Evolutionary conservation across 495 filamentous ascomycete species (phyloP), one percentile per base, ranked within the genome.

Genomic region (Rhizodiscina lignyota): DNA sequence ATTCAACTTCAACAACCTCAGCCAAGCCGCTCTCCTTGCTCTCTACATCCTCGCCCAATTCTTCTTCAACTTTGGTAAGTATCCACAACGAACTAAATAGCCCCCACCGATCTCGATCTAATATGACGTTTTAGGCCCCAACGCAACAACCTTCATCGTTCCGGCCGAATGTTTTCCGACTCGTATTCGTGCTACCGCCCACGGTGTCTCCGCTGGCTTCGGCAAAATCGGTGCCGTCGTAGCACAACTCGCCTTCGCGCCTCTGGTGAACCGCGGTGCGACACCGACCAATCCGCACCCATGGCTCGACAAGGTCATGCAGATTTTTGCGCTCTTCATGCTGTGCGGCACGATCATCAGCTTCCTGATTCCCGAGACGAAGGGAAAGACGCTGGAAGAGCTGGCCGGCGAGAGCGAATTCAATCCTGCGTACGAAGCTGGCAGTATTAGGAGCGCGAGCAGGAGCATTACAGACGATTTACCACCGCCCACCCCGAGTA

Each of bases 161-260:
- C 84, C 85, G 5, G 84, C 82, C 16, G 85, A 94, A 52, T 78
- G 73, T 45, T 94, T 89, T 61, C 85, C 84, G 0, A 92, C 85
- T 3, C 74, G 83, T 28, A 89, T 86, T 50, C 70, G 85, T 2
- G 78, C 75, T 5, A 83, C 81, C 21, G 78, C 78, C 2, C 83
- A 92, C 56, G 85, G 85, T 32, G 66, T 94, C 51, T 83, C 75
- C 4, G 85, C 83, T 10, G 83, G 77, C 0, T 63, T 74, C 2
- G 85, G 85, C 24, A 94, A 94, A 51, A 51, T 89, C 11, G 82
- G 83, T 5, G 77, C 83, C 34, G 85, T 81, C 50, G 53, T 60
- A 35, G 54, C 56, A 4, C 57, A 70, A 27, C 49, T 60, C 39
- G 56, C 62, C 18, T 65, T 69, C 52, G 68, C 59, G 38, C 51